These are phyloP conservation scores for Alternaria angustiovoidea DNA, from an alignment of 2,329 filamentous ascomycete species.

Conservation along the genomic window DNA sequence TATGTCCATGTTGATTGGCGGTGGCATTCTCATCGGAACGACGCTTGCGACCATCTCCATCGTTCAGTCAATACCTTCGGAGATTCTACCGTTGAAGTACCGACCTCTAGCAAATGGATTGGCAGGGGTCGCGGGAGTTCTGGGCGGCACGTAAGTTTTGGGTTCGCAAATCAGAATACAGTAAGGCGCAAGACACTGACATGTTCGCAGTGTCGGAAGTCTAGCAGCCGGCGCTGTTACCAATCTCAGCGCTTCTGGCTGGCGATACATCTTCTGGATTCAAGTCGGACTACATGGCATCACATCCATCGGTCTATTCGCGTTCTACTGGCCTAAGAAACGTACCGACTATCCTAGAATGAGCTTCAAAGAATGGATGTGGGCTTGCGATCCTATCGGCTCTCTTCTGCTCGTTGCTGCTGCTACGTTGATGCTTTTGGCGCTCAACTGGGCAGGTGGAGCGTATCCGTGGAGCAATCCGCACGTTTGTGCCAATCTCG, in stretches of 20 bases:
- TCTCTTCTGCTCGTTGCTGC: conserved; percentile 35
- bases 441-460: conserved; percentile 44
- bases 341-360: conserved; percentile 35
- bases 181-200: neutral
- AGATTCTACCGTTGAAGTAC: conserved; percentile 66
- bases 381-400: conserved; percentile 45
- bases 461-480: conserved; percentile 34
- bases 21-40: conserved; percentile 65
- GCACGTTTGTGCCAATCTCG: conserved; percentile 36
- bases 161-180: fast-evolving
- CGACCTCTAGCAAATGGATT: conserved; percentile 65
- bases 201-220: conserved; percentile 53
- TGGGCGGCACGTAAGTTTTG: conserved; percentile 61
- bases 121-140: conserved; percentile 59
- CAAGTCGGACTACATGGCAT: conserved; percentile 63
- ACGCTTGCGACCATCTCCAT: conserved; percentile 65
- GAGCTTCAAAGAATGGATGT: conserved; percentile 35
- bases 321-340: conserved; percentile 47
- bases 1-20: conserved; percentile 65
- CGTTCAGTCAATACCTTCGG: conserved; percentile 64
- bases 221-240: conserved; percentile 63
- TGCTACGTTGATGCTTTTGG: conserved; percentile 39
- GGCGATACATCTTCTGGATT: conserved; percentile 68
- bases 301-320: conserved; percentile 58
- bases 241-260: conserved; percentile 57